These are phyloP conservation scores for Pichia californica DNA, from an alignment of 805 yeast genomes.

Conservation along the genomic window DNA sequence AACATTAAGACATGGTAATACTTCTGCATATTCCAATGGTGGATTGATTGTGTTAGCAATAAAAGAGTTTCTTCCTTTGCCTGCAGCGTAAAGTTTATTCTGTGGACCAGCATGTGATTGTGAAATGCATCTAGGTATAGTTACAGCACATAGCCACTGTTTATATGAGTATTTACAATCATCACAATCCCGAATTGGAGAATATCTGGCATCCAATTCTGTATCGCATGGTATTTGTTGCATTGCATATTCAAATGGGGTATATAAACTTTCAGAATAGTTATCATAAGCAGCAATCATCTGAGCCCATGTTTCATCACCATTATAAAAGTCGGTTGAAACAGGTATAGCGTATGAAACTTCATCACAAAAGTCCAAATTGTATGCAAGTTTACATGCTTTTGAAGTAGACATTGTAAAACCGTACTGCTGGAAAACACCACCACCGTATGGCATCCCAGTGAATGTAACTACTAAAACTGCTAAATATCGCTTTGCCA, in stretches of 20 bases:
- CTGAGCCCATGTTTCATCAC: constrained; percentile 26
- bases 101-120: constrained; percentile 30
- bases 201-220: constrained; percentile 56
- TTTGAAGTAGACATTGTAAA: constrained; percentile 49
- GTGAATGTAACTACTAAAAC: constrained; percentile 48
- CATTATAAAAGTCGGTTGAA: constrained; percentile 22
- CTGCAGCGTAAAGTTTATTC: constrained; percentile 39
- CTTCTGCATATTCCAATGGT: constrained; percentile 57
- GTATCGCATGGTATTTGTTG: constrained; percentile 74
- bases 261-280: constrained; percentile 48
- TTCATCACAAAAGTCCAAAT: constrained; percentile 65
- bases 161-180: constrained; percentile 69
- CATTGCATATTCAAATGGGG: constrained; percentile 68
- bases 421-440: constrained; percentile 46
- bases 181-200: constrained; percentile 67
- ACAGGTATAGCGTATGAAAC: constrained; percentile 87
- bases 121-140: constrained; percentile 81
- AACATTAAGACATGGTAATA: constrained; percentile 78
- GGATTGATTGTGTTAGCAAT: constrained; percentile 52
- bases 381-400: constrained; percentile 70
- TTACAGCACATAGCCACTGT: constrained; percentile 84
- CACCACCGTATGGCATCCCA: constrained; percentile 46
- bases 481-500: constrained; percentile 57
- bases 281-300: constrained; percentile 53
- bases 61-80: constrained; percentile 53